Evolutionary conservation across 805 yeast genomes (phyloP), one percentile per base, ranked within the genome.

Genomic region (Kuraishia cidri): DNA sequence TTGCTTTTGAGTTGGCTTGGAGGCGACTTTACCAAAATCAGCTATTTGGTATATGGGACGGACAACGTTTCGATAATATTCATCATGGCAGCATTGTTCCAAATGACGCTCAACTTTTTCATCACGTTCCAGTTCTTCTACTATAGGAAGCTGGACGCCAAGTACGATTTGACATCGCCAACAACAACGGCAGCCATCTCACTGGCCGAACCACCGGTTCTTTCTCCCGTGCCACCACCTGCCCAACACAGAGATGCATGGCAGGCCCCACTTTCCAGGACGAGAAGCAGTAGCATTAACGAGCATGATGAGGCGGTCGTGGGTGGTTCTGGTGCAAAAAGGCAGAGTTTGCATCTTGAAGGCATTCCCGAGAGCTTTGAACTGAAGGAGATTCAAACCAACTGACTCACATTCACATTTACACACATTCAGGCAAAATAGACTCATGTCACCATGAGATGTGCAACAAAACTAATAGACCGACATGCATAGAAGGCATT

Each of bases 1-100:
- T 59, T 87, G 22, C 52, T 87, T 24, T 56, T 86, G 13, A 79
- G 88, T 46, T 87, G 97, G 97, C 61, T 87, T 4, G 79, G 90
- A 38, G 96, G 96, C 36, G 97, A 87, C 56, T 61, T 79, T 26
- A 69, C 85, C 24, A 88, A 88, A 51, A 71, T 85, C 16, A 62
- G 78, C 33, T 84, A 83, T 47, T 60, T 84, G 33, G 45, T 82
- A n/a, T 82, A 67, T 52, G 94, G 94, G 11, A 81, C 92, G 1
- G 69, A 69, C 34, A 69, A 82, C 42, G 71, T 83, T 19, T 77
- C 87, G 2, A 43, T 58, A 5, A 61, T 82, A 5, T 83, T 83
- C 50, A 64, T 81, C 6, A 47, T 72, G 30, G 86, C 86, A 36
- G 92, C 84, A 0, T 54, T 79, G 27, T 80, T 84, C 51, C 95